Percentiles rank a stretch among this genome's conserved stretches.
phyloP scores from a whole-genome alignment of 2,329 filamentous ascomycete genomes.

The Colletotrichum sp. region DNA sequence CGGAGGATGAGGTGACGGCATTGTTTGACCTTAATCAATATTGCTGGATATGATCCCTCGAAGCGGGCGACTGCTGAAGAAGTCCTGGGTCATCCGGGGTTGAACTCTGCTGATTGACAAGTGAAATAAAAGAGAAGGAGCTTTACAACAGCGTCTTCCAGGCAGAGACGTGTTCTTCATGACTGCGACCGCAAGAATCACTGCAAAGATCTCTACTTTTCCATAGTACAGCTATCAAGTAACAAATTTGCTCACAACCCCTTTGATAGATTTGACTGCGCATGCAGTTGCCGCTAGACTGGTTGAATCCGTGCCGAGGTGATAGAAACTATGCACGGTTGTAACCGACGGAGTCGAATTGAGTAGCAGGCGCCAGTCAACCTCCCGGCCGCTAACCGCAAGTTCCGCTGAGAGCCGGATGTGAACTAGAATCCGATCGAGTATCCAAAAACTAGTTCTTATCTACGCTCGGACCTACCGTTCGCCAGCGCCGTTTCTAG shows the following conservation, averaged over 20 bases:
- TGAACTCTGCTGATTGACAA: background rate
- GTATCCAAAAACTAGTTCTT: background rate
- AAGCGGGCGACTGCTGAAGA: accelerated
- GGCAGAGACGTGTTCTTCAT: accelerated
- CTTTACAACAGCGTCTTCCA: background rate
- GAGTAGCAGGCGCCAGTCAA: background rate
- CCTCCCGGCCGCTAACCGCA: background rate
- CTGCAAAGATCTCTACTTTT: background rate
- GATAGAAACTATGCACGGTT: background rate
- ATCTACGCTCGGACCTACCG: background rate
- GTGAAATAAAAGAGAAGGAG: background rate
- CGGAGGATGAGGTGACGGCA: background rate
- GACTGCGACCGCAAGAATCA: background rate
- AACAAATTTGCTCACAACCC: accelerated
- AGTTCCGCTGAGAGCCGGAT: background rate
- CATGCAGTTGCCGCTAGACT: no score
- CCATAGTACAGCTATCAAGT: accelerated
- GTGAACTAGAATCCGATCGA: background rate
- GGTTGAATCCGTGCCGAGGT: background rate
- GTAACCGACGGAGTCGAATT: background rate
- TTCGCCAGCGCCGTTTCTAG: background rate
- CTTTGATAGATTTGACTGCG: background rate
- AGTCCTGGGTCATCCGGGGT: background rate
- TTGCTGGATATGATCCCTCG: background rate
- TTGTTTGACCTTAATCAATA: background rate